Base-by-base conservation (phyloP, 108 stramenopile genomes). In the Thalassiosira profunda region DNA sequence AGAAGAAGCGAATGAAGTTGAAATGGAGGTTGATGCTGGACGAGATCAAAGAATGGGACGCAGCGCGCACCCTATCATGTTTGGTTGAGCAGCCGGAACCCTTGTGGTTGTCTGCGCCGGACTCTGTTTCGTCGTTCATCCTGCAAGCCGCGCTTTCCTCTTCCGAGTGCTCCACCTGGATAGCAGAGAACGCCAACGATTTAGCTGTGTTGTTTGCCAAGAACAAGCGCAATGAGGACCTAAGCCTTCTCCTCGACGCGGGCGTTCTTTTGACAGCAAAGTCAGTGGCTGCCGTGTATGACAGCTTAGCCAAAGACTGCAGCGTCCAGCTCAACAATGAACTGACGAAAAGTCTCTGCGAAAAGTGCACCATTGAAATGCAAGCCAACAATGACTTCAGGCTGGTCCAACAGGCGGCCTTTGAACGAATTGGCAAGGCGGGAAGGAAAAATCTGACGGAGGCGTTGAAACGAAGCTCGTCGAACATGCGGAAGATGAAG, bases 321-420 rank as follows among this genome's bases (percentile, higher is more conserved):
- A 34, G 34, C 3, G 26, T 30, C 21, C 40, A 53, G 28, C 43
- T 54, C 56, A 69, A 69, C 44, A 69, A 69, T 36, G 58, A 57
- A 48, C 38, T 48, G 17, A 48, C 44, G n/a, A 51, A 28, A 40
- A 45, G 49, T 26, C 24, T 59, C 36, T 45, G 28, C 10, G 14
- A 15, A 10, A 58, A 45, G 17, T 45, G 28, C 14, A 57, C 14
- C 26, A 70, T 70, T 11, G 28, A 21, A 14, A 24, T 49, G 57
- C 37, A 59, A 60, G 51, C 69, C 5, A 20, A 60, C 20, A 59
- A 3, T 46, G 69, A 69, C 33, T 57, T 46, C 20, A 58, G 48
- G 33, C 11, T 51, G 23, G 47, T 60, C 15, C 12, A 47, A 10
- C 26, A 14, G 36, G 14, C 57, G 49, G 30, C 21, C 7, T 10